Evolutionary conservation across 2,329 filamentous ascomycete species (phyloP).

Genomic region (Xylaria polymorpha): DNA sequence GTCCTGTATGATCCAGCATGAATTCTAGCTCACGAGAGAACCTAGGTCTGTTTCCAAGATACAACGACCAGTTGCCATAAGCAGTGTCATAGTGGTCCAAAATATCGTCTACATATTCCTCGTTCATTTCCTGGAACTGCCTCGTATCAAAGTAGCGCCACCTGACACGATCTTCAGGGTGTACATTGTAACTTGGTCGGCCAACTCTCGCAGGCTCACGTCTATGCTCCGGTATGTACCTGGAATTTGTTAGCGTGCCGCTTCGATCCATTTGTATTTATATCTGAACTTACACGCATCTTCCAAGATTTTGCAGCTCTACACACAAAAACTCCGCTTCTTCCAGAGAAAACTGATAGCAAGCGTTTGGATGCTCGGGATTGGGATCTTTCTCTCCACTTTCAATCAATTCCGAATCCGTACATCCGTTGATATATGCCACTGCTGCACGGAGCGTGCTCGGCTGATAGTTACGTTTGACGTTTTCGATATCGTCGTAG

Average conservation of each 20-base stretch:
- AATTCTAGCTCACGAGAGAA: constrained; percentile 36
- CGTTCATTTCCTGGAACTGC: constrained; percentile 8
- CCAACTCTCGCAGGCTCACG: constrained; percentile 30
- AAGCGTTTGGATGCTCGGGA: constrained; percentile 43
- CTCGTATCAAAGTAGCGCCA: constrained; percentile 44
- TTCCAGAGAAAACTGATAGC: constrained; percentile 47
- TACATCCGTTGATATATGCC: constrained; percentile 47
- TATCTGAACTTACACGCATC: constrained; percentile 46
- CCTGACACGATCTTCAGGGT: constrained; percentile 48
- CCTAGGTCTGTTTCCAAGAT: constrained; percentile 21
- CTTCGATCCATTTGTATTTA: not conserved
- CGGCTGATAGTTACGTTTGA: constrained; percentile 23
- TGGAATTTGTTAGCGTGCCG: constrained; percentile 38
- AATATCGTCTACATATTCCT: constrained; percentile 29
- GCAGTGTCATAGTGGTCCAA: constrained; percentile 30
- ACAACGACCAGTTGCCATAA: constrained; percentile 34
- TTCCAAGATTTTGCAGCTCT: constrained; percentile 38
- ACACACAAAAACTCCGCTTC: constrained; percentile 42
- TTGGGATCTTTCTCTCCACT: constrained; percentile 26
- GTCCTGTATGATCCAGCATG: constrained; percentile 38
- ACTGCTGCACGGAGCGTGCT: constrained; percentile 37
- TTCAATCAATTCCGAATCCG: constrained; percentile 26
- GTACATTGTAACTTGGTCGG: constrained; percentile 42
- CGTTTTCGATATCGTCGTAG: constrained; percentile 3
- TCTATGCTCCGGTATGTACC: constrained; percentile 25